Conservation (phyloP, 1,284 basidiomycete species). For the Blastosporella zonata region DNA sequence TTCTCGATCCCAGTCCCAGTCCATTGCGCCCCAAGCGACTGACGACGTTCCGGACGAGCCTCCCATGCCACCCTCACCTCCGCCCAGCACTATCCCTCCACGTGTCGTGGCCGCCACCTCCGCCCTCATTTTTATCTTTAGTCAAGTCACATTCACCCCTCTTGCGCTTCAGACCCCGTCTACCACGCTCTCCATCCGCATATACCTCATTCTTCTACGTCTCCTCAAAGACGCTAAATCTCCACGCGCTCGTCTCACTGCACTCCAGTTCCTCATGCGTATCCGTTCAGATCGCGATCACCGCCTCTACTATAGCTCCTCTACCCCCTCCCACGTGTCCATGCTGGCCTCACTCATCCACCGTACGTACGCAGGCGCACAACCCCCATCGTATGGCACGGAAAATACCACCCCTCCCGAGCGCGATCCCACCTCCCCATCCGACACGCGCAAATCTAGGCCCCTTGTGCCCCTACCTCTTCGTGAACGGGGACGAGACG, state of each 20-base stretch:
- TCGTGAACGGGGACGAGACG: slow-evolving; percentile 55
- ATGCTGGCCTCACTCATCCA: slow-evolving; percentile 56
- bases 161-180: slow-evolving; percentile 45
- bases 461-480: slow-evolving; percentile 36
- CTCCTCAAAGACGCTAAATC: slow-evolving; percentile 47
- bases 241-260: slow-evolving; percentile 63
- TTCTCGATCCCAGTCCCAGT: slow-evolving; percentile 60
- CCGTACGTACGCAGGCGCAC: slow-evolving; percentile 33
- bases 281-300: slow-evolving; percentile 92
- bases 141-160: slow-evolving; percentile 67
- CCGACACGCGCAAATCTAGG: slow-evolving; percentile 46
- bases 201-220: slow-evolving; percentile 51
- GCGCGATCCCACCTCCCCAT: slow-evolving; percentile 27
- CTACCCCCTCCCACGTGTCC: slow-evolving; percentile 50
- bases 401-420: slow-evolving; percentile 20
- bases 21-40: slow-evolving; percentile 34
- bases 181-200: slow-evolving; percentile 45
- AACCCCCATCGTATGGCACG: slow-evolving; percentile 10
- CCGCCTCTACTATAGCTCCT: slow-evolving; percentile 71
- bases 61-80: slow-evolving; percentile 21
- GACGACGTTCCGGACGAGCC: slow-evolving; percentile 18
- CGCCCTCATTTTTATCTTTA: slow-evolving; percentile 65
- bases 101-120: slow-evolving; percentile 58
- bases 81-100: slow-evolving; percentile 31
- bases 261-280: slow-evolving; percentile 87